Evolutionary conservation across 192 early-diverging fungal species (phyloP), one percentile per base, ranked within the genome.

Genomic region (Paraglomus occultum): DNA sequence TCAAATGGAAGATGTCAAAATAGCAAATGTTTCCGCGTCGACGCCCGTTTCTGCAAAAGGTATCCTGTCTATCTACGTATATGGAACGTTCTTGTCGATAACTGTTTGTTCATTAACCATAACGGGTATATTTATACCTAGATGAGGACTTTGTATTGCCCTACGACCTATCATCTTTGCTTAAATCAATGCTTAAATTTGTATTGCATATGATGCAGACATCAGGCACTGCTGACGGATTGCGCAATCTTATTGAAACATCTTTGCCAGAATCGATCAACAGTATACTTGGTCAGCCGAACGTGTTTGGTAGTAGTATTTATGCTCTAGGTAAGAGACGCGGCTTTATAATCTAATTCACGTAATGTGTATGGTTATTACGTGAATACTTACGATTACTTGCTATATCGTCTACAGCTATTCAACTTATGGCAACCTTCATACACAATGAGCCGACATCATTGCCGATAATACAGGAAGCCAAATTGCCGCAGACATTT

Each of bases 371-470:
- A 6, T 44, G 6, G 17, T 59, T 43, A 4, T 45, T 9, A 22
- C 31, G 18, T 31, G 8, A 40, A 20, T 39, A n/a, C 58, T 17
- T 64, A 60, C 9, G 55, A 39, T 59, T 42, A 6, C 22, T 72
- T 38, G 80, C 77, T 73, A 65, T 89, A 8, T 86, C 84, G 55
- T 84, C 82, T 23, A 72, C 89, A 68, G 93, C 94, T 0, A 90
- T 95, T 67, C 94, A 95, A 72, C 91, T 95, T 47, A 94, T 93
- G 85, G 88, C 96, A 0, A 94, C 92, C 5, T 91, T 99, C 57
- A 94, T 99, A 45, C 94, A 99, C 73, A 99, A 99, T 70, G 97
- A 99, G 65, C 97, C 97, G 1, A 98, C 96, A 0, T 94, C 88
- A 12, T 78, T 99, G 31, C 76, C 91, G 8, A 96, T 99, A 60